Percentiles rank a stretch among this genome's conserved stretches.
Conservation (phyloP, 345 rosid genomes). For the Aurinia saxatilis region DNA sequence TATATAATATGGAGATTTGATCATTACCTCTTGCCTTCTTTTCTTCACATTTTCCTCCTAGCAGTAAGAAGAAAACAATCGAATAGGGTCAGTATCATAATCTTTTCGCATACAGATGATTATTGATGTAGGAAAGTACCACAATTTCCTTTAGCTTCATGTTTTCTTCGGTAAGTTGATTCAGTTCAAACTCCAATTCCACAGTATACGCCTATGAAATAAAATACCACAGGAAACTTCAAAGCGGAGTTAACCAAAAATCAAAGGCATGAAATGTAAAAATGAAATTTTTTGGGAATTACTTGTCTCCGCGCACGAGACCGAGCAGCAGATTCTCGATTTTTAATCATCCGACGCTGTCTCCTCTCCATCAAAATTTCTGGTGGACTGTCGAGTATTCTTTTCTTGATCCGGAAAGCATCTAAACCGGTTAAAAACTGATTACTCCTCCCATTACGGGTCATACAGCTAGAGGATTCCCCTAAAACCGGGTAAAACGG, state of each 20-base stretch:
- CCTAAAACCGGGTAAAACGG: constrained; percentile 31
- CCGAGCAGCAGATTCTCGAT: constrained; percentile 86
- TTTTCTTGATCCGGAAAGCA: constrained; percentile 37
- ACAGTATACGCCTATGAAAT: constrained; percentile 62
- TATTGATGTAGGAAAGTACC: constrained; percentile 28
- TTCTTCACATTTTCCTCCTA: constrained; percentile 54
- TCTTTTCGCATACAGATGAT: too few relatives aligned
- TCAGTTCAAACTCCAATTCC: constrained; percentile 74
- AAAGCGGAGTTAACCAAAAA: too few relatives aligned
- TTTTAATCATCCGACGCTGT: constrained; percentile 88
- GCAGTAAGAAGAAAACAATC: neutral
- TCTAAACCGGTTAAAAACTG: constrained; percentile 27
- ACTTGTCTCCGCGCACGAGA: constrained; percentile 98
- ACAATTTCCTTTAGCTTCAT: constrained; percentile 48
- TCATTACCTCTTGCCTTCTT: constrained; percentile 50
- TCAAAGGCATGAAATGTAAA: too few relatives aligned
- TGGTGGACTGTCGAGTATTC: constrained; percentile 56
- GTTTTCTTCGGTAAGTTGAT: constrained; percentile 77
- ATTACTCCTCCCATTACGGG: constrained; percentile 28
- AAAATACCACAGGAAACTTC: too few relatives aligned
- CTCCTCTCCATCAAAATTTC: constrained; percentile 74
- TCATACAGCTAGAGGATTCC: constrained; percentile 30
- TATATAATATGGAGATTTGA: neutral
- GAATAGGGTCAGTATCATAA: neutral
- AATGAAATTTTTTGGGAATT: neutral